These are phyloP conservation scores for Uronychia setigera DNA, from an alignment of 73 alveolate species.

Conservation along the genomic window DNA sequence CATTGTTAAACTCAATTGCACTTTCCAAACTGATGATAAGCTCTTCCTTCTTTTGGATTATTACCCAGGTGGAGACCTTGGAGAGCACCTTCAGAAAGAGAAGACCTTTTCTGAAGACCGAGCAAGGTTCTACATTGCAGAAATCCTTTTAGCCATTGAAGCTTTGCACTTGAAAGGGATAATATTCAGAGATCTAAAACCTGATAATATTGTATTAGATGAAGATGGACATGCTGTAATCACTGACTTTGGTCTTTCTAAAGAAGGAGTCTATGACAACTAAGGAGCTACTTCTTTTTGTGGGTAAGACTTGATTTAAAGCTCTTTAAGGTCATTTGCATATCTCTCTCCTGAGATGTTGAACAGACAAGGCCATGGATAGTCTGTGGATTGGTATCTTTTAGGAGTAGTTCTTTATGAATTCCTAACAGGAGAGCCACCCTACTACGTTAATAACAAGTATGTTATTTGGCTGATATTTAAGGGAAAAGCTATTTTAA, in stretches of 20 bases:
- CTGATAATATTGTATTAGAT: conserved; percentile 77
- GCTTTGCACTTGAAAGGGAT: conserved; percentile 72
- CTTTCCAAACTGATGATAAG: conserved; percentile 78
- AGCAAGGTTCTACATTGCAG: conserved; percentile 72
- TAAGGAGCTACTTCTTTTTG: conserved; percentile 59
- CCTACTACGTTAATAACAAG: conserved; percentile 76
- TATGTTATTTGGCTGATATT: background rate
- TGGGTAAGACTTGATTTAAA: conserved; percentile 66
- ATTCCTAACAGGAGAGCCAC: conserved; percentile 75
- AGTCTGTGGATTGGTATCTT: conserved; percentile 77
- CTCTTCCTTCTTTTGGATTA: conserved; percentile 69
- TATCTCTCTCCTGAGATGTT: conserved; percentile 82
- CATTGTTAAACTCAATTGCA: conserved; percentile 67
- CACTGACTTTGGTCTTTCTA: conserved; percentile 83
- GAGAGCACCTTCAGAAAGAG: conserved; percentile 60
- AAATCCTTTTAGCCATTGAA: conserved; percentile 65
- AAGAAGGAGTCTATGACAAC: conserved; percentile 38
- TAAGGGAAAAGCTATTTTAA: conserved; percentile 40
- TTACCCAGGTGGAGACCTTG: conserved; percentile 82
- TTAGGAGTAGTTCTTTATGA: conserved; percentile 77
- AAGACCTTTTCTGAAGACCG: conserved; percentile 48
- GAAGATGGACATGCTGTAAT: conserved; percentile 73
- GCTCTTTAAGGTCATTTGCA: conserved; percentile 84
- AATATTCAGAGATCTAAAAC: conserved; percentile 76
- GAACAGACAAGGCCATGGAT: conserved; percentile 63